phyloP scores from a whole-genome alignment of 2,329 filamentous ascomycete species.

The Fusarium ramigenum region DNA sequence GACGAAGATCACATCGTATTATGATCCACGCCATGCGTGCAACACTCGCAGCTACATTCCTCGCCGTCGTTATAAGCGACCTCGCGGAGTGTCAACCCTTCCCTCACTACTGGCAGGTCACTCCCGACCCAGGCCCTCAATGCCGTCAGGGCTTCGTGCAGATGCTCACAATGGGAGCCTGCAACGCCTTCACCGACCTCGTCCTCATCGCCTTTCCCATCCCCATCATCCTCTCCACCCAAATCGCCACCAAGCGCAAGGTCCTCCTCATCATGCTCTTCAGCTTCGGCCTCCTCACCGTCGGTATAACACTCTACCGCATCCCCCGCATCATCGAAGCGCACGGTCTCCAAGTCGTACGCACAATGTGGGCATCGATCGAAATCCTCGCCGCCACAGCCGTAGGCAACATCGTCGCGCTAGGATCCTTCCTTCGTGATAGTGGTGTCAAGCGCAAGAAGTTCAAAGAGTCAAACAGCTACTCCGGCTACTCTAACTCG shows the following conservation, averaged over 20 bases:
- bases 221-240: slow-evolving; percentile 82
- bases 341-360: slow-evolving; percentile 79
- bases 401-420: slow-evolving; percentile 84
- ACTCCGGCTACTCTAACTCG: slow-evolving; percentile 41
- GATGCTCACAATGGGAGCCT: slow-evolving; percentile 82
- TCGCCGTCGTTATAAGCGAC: slow-evolving; percentile 81
- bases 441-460: slow-evolving; percentile 86
- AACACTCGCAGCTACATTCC: slow-evolving; percentile 77
- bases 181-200: slow-evolving; percentile 85
- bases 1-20: slow-evolving; percentile 76
- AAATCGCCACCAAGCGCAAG: slow-evolving; percentile 79
- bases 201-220: slow-evolving; percentile 86
- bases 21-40: slow-evolving; percentile 75
- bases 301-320: slow-evolving; percentile 79
- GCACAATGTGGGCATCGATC: slow-evolving; percentile 85
- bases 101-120: slow-evolving; percentile 76
- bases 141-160: slow-evolving; percentile 87
- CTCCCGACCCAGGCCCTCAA: slow-evolving; percentile 80
- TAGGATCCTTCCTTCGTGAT: slow-evolving; percentile 90
- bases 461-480: slow-evolving; percentile 68
- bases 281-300: slow-evolving; percentile 77
- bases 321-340: slow-evolving; percentile 76
- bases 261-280: slow-evolving; percentile 80
- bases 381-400: slow-evolving; percentile 87
- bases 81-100: slow-evolving; percentile 83